Conservation (phyloP, 1,284 basidiomycete genomes). For the Ceratobasidium sp. region DNA sequence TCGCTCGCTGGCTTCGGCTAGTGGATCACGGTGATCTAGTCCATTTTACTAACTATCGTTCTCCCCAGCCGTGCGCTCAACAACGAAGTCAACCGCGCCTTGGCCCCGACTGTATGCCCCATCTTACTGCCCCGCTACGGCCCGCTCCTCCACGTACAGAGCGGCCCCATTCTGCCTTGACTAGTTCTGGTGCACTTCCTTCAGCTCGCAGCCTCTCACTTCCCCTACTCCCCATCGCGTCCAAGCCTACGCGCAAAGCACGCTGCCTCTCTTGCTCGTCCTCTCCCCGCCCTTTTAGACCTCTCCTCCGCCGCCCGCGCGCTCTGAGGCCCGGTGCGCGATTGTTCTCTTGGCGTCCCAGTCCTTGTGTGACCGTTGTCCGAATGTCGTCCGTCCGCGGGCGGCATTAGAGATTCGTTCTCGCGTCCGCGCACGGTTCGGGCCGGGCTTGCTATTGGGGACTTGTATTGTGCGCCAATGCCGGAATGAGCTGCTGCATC, state of each 20-base stretch:
- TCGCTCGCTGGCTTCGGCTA: constrained; percentile 35
- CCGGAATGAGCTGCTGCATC: constrained; percentile 42
- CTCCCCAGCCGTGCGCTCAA: background rate
- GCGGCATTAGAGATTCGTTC: constrained; percentile 46
- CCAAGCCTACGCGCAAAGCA: constrained; percentile 34
- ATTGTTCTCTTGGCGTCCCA: constrained; percentile 9
- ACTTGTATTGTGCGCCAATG: constrained; percentile 21
- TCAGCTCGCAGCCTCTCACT: background rate
- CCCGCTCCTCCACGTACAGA: constrained; percentile 43
- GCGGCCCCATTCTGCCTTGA: constrained; percentile 23
- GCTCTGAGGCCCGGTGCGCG: constrained; percentile 35
- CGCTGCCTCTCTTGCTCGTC: constrained; percentile 9
- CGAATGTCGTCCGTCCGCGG: constrained; percentile 44
- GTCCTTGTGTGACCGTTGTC: constrained; percentile 39
- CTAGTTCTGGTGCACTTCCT: constrained; percentile 35
- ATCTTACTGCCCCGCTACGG: constrained; percentile 14
- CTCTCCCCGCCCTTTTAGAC: constrained; percentile 8
- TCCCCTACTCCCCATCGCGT: constrained; percentile 11
- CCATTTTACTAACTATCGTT: constrained; percentile 26
- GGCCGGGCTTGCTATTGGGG: constrained; percentile 16
- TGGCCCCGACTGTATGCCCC: constrained; percentile 24
- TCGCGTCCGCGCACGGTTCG: constrained; percentile 44
- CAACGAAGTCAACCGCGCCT: constrained; percentile 28
- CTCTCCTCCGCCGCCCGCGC: constrained; percentile 27
- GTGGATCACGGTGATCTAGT: constrained; percentile 33